Evolutionary conservation across 2,329 filamentous ascomycete genomes (phyloP).

Genomic region (Endocalyx cinctus): DNA sequence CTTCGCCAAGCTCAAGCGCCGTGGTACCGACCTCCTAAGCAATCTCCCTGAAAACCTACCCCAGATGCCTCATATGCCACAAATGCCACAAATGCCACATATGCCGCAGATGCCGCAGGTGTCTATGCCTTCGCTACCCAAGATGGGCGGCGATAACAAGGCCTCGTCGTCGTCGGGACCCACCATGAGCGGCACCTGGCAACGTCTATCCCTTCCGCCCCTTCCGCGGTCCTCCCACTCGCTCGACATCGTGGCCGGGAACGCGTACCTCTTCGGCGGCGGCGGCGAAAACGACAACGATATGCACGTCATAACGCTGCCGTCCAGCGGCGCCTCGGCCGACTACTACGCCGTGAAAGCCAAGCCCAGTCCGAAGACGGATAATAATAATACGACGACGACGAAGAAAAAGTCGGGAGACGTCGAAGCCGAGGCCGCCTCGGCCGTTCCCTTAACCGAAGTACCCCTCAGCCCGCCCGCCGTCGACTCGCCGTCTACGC

Average conservation of each 20-base stretch:
- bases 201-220: conserved; percentile 48
- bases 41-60: conserved; percentile 41
- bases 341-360: conserved; percentile 57
- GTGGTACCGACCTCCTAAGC: conserved; percentile 48
- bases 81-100: conserved; percentile 16
- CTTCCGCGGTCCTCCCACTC: conserved; percentile 72
- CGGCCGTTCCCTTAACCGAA: conserved; percentile 36
- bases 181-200: conserved; percentile 54
- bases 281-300: conserved; percentile 67
- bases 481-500: conserved; percentile 4
- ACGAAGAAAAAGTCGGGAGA: no score
- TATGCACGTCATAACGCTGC: conserved; percentile 62
- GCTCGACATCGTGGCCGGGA: conserved; percentile 54
- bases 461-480: conserved; percentile 34
- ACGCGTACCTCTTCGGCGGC: conserved; percentile 70
- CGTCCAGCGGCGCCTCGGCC: conserved; percentile 50
- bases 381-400: conserved; percentile 9
- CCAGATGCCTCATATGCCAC: conserved; percentile 20
- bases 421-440: conserved; percentile 21
- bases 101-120: conserved; percentile 17
- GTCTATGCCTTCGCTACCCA: conserved; percentile 19
- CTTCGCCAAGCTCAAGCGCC: conserved; percentile 49
- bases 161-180: conserved; percentile 13
- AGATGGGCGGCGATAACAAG: conserved; percentile 10
- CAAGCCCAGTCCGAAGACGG: conserved; percentile 29